phyloP scores from a whole-genome alignment of 306 rosid genomes.

The Quercus rubra region DNA sequence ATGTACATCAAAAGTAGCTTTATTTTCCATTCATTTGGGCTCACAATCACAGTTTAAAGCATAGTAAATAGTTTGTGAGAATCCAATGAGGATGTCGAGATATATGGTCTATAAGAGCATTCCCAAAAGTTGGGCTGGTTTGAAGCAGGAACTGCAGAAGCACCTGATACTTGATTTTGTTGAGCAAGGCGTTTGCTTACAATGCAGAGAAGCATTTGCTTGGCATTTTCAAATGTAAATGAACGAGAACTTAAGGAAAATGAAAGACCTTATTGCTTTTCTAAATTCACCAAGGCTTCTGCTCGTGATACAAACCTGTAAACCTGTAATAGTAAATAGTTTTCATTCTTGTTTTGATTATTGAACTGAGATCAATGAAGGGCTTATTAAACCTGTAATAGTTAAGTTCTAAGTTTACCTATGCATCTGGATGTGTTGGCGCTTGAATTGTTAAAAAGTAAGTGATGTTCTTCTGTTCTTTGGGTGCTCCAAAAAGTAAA shows the following conservation, averaged over 20 bases:
- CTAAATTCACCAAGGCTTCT: background rate
- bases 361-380: background rate
- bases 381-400: background rate
- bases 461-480: background rate
- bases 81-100: too few species aligned
- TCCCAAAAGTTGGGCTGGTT: too few species aligned
- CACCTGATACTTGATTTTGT: background rate
- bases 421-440: background rate
- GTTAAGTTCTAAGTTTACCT: background rate
- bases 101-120: too few species aligned
- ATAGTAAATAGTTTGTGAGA: too few species aligned
- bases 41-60: background rate
- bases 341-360: background rate
- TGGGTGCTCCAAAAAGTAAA: background rate
- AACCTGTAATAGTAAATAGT: too few species aligned
- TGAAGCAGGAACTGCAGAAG: background rate
- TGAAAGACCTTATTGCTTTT: background rate
- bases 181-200: background rate
- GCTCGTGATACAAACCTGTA: background rate
- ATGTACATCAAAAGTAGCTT: slow-evolving; percentile 5
- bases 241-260: background rate
- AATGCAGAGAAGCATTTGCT: background rate
- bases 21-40: slow-evolving; percentile 4
- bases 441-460: background rate
- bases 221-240: background rate